Conservation (phyloP, 208 protist genomes). For the Wallacemonas sp. region DNA sequence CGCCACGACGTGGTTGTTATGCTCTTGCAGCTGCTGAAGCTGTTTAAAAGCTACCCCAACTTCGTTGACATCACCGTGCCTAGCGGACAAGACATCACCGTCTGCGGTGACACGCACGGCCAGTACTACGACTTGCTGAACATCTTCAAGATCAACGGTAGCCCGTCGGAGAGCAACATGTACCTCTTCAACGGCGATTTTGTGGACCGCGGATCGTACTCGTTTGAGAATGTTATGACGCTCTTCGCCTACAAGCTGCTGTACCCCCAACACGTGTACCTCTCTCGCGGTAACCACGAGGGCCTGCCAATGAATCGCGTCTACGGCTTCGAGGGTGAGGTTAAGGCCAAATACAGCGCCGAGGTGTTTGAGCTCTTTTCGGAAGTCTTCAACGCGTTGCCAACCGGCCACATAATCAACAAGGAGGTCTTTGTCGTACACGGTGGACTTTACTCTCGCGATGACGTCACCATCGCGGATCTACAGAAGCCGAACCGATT, state of each 20-base stretch:
- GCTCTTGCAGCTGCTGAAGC: constrained; percentile 71
- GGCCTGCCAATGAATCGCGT: constrained; percentile 95
- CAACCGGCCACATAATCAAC: constrained; percentile 93
- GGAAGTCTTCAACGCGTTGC: constrained; percentile 96
- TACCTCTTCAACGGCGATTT: constrained; percentile 97
- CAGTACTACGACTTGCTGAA: constrained; percentile 98
- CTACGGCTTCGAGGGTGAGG: constrained; percentile 98
- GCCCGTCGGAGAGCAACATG: constrained; percentile 85
- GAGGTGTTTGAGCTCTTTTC: constrained; percentile 94
- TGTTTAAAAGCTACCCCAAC: constrained; percentile 86
- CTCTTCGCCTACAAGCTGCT: constrained; percentile 97
- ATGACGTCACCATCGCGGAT: constrained; percentile 96
- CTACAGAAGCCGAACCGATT: constrained; percentile 95
- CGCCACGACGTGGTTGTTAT: constrained; percentile 87
- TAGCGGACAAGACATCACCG: constrained; percentile 89
- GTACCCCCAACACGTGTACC: constrained; percentile 95
- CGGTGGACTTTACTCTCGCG: constrained; percentile 95
- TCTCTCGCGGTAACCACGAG: constrained; percentile 98
- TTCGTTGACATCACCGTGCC: constrained; percentile 88
- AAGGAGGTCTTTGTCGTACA: constrained; percentile 95
- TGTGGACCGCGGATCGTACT: constrained; percentile 97
- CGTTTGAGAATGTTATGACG: constrained; percentile 94
- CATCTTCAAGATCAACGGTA: constrained; percentile 95
- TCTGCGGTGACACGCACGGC: constrained; percentile 99
- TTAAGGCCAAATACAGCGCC: constrained; percentile 93